These are phyloP conservation scores for Populus hybrid DNA, from an alignment of 441 rosid species.

Conservation along the genomic window DNA sequence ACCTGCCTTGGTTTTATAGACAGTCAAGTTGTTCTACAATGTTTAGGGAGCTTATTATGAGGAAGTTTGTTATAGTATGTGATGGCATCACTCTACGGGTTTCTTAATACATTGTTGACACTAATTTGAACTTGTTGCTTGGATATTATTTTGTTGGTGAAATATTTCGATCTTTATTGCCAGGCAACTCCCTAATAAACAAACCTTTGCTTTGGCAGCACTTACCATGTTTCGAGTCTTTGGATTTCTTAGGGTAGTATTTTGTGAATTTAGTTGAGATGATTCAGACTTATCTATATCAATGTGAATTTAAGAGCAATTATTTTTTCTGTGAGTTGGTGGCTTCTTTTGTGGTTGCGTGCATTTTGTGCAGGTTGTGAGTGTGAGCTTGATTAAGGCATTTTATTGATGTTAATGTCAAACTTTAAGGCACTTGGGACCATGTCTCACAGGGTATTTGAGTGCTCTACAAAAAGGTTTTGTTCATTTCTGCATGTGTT, in stretches of 20 bases:
- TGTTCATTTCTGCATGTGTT: slow-evolving; percentile 10
- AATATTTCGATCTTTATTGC: not conserved
- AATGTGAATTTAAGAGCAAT: not conserved
- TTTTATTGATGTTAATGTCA: not conserved
- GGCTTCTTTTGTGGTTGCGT: slow-evolving; percentile 6
- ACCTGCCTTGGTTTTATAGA: not conserved
- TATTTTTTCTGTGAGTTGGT: not conserved
- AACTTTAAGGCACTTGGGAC: slow-evolving; percentile 11
- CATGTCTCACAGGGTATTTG: slow-evolving; percentile 12
- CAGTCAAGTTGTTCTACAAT: not conserved
- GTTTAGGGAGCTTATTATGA: not conserved
- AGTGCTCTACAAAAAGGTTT: slow-evolving; percentile 15
- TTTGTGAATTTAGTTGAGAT: slow-evolving; percentile 9
- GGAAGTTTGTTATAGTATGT: not conserved
- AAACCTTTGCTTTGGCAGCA: not conserved
- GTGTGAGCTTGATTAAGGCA: slow-evolving; percentile 11
- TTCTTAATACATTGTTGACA: not conserved
- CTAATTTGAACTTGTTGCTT: not conserved
- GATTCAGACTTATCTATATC: not conserved
- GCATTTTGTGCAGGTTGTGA: slow-evolving; percentile 19
- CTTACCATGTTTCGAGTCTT: not conserved
- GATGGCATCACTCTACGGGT: not conserved
- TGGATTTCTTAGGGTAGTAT: slow-evolving; percentile 5
- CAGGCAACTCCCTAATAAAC: not conserved
- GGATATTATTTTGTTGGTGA: not conserved